Base-by-base conservation (phyloP, 2,329 filamentous ascomycete species). In the Allantophomopsis cytisporea region DNA sequence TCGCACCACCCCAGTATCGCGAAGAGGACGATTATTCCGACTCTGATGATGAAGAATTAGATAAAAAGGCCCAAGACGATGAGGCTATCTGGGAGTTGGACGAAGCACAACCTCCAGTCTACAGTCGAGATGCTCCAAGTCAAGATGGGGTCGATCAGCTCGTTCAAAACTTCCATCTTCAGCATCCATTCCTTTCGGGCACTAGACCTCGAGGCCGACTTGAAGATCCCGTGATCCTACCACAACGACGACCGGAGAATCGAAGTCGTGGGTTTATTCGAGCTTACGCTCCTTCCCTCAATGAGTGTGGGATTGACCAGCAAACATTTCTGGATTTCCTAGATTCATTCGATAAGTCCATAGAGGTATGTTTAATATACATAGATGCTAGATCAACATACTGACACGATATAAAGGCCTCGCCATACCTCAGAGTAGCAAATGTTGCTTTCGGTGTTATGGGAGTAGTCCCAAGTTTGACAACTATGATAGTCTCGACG, bases 271-370 rank as follows among this genome's bases (percentile, higher is more conserved):
- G 69, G 0, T 73, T 73, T 45, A 55, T 72, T 3, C 60, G 63
- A 14, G 69, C 66, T 0, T 73, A 73, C 47, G 60, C 69, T 0
- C 69, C 69, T 0, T 50, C 64, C 1, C 57, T 75, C 0, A 56
- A 54, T 13, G 48, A 60, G 11, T 54, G 54, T 13, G 66, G 64
- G 3, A 67, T 74, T 43, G 60, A 65, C 39, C 61, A 72, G 48
- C 51, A 56, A 3, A 60, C 60, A 0, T 73, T 70, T 45, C 46
- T 71, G 16, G 55, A 59, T 23, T 73, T 73, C 41, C 45, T 73
- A 16, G 58, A 66, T 34, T 60, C 56, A n/a, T 61, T 71, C 42
- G 60, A 71, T 42, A 57, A 61, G 33, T 58, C 63, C 1, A 57
- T 28, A 28, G 23, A 28, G 23, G 23, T 28, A 28, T 10, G 23